Evolutionary conservation across 108 stramenopile genomes (phyloP), one percentile per base, ranked within the genome.

Genomic region (Nitzschia putrida): DNA sequence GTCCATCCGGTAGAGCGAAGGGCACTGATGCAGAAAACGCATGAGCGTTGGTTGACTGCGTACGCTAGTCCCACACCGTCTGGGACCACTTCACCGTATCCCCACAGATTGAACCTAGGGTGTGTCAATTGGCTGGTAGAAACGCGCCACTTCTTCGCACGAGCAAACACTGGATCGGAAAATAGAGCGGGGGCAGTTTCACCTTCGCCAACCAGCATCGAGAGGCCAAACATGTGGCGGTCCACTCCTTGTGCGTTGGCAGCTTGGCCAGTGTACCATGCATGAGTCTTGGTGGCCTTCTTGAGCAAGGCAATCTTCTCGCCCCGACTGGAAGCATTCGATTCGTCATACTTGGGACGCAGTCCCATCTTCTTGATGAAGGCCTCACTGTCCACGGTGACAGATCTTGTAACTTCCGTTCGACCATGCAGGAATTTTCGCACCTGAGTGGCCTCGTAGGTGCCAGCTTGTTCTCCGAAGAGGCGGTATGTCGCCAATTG

Each of bases 11-110:
- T 66, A 11, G 89, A 71, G 34, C 69, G 70, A 38, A 84, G 79
- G 34, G 86, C 81, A 7, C 90, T 85, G 37, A 95, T 83, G 47
- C 82, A 85, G 72, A 90, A 90, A 61, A 87, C 74, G 65, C 86
- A 81, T 44, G 69, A 66, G 8, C 71, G 71, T 41, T 81, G 72
- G 54, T 86, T 71, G 49, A 92, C 81, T 3, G 80, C 73, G 66
- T 92, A 94, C 20, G 85, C 93, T 50, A 90, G 74, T 24, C 93
- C 93, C 11, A 91, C 86, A 25, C 93, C 93, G 55, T 90, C 85
- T 12, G 87, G 86, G 13, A 88, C 86, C 34, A 94, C 93, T 53
- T 88, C 89, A 21, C 93, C 93, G 71, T 83, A 94, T 0, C 93
- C 93, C 88, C 88, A 89, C 29, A 77, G 70, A 53, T 89, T 86